Conservation (phyloP, 2,329 filamentous ascomycete genomes). For the Shiraia bambusicola region DNA sequence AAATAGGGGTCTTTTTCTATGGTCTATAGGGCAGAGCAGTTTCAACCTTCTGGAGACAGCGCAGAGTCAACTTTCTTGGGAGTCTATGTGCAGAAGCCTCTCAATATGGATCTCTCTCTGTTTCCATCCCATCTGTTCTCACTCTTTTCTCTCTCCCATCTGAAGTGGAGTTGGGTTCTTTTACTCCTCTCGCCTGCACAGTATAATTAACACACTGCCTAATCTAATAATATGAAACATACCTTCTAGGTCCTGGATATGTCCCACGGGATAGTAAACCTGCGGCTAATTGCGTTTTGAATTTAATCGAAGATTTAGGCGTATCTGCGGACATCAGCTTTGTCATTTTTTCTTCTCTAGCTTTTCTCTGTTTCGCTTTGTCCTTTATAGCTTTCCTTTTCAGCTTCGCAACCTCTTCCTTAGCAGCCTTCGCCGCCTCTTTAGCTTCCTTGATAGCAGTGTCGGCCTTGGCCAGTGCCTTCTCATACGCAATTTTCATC, state of each 20-base stretch:
- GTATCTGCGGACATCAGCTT: constrained; percentile 51
- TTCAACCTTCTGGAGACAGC: no score
- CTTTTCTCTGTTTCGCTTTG: constrained; percentile 51
- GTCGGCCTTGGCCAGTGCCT: no score
- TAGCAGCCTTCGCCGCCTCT: constrained; percentile 20
- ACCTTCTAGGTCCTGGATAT: constrained; percentile 35
- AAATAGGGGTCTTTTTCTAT: no score
- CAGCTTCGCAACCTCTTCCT: constrained; percentile 47
- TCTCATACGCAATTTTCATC: constrained; percentile 51
- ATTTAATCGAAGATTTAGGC: constrained; percentile 43
- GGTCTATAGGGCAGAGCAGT: no score
- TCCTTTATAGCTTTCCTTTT: constrained; percentile 47
- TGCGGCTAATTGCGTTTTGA: constrained; percentile 37
- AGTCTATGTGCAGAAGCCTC: no score
- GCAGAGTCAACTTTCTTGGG: no score
- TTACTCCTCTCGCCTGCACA: no score
- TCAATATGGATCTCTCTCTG: no score
- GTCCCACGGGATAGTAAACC: constrained; percentile 33
- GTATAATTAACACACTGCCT: constrained; percentile 41
- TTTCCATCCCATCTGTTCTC: no score
- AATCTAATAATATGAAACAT: constrained; percentile 54
- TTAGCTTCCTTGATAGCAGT: constrained; percentile 48
- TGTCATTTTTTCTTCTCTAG: constrained; percentile 49
- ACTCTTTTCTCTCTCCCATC: no score
- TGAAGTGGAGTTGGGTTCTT: no score